A percentile compares a stretch with the other conserved stretches of the same genome.
phyloP scores from a whole-genome alignment of 352 stramenopile genomes.

The Thraustochytrium sp. region DNA sequence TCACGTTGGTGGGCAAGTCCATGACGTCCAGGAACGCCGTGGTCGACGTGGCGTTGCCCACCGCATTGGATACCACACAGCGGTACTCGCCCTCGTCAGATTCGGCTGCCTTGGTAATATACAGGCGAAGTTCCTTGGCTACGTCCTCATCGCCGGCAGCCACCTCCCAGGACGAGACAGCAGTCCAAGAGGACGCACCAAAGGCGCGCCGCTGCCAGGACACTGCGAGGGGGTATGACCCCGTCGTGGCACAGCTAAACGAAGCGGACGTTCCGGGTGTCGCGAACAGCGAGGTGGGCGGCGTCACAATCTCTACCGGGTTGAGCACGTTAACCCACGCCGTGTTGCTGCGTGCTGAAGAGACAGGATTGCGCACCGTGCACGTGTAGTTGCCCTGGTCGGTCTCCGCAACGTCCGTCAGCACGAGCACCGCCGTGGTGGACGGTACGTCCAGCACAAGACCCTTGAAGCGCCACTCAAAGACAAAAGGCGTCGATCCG shows the following conservation, averaged over 20 bases:
- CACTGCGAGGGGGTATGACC: neutral
- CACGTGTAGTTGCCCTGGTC: constrained; percentile 39
- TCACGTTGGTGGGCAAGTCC: constrained; percentile 18
- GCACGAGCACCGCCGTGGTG: neutral
- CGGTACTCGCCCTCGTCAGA: constrained; percentile 1
- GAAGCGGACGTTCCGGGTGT: neutral
- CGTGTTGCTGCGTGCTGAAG: neutral
- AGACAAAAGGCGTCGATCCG: neutral
- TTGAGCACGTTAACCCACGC: neutral
- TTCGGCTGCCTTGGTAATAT: neutral
- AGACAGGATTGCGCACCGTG: neutral
- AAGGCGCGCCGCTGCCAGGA: neutral
- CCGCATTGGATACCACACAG: neutral
- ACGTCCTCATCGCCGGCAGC: neutral
- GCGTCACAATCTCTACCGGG: neutral
- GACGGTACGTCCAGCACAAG: neutral
- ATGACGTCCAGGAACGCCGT: neutral
- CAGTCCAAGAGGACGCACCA: neutral
- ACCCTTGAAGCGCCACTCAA: neutral
- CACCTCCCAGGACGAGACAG: neutral
- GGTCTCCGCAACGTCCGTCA: neutral
- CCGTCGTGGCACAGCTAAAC: neutral
- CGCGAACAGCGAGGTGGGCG: neutral
- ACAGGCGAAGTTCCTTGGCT: neutral
- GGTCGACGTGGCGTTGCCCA: neutral